Evolutionary conservation across 305 asterid genomes (phyloP), one percentile per base, ranked within the genome.

Genomic region (Fraxinus paxiana): DNA sequence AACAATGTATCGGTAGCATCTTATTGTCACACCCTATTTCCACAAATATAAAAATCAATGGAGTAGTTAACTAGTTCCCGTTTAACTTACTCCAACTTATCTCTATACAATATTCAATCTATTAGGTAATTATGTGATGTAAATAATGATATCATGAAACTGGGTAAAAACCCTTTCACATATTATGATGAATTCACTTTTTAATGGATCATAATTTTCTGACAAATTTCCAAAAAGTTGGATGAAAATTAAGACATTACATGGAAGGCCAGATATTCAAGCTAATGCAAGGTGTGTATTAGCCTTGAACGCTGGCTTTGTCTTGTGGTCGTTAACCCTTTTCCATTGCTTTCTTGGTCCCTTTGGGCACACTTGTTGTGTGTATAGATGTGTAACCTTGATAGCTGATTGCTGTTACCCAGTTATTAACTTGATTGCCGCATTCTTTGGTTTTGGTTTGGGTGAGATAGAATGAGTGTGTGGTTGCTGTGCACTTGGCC

Each of bases 11-110:
- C 2, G 24, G 77, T 6, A 34, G 22, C 81, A 59, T 61, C 41
- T 71, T 46, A 84, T 73, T 63, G 73, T 13, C 17, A 72, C 26
- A 37, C 48, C 26, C 24, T 30, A 33, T 2, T 18, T 18, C 22
- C 37, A 65, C 4, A n/a, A 3, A 54, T 61, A 63, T 56, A 13
- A 35, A 59, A 24, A 35, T 10, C 37, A 38, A 69, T 5, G 79
- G 34, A 31, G 77, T 73, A 73, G 12, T 33, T 26, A 73, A 73
- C 48, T 31, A 17, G 54, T 51, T 83, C 79, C 77, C 34, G 65
- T 63, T 26, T 69, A 69, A 30, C 74, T 69, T 69, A 13, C 7
- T 69, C 20, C 20, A 26, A 69, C 3, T 69, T 30, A 26, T 69
- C 74, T 69, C 74, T 69, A 69, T 69, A 30, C 41, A 24, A 28